Evolutionary conservation across 352 stramenopile genomes (phyloP).

Genomic region (Thalassiosira sp.): DNA sequence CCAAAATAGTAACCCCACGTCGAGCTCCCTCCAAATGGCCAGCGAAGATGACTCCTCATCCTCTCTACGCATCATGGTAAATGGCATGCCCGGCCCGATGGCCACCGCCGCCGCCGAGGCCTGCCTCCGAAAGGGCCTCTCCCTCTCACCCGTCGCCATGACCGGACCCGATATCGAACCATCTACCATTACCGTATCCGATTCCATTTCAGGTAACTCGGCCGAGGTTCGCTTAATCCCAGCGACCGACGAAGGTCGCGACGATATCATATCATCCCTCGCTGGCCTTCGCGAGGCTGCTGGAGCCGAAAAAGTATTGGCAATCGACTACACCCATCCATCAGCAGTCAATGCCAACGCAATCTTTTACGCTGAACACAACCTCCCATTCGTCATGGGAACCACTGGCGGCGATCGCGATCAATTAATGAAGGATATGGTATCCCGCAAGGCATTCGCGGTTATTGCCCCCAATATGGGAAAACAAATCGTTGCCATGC

Average conservation of each 20-base stretch:
- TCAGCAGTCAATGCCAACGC: constrained; percentile 85
- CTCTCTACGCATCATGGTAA: constrained; percentile 77
- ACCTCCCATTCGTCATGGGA: constrained; percentile 89
- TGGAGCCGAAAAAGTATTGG: constrained; percentile 71
- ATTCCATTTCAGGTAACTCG: constrained; percentile 59
- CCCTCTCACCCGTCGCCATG: constrained; percentile 75
- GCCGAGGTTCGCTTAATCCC: constrained; percentile 74
- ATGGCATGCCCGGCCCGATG: constrained; percentile 84
- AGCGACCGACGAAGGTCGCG: constrained; percentile 42
- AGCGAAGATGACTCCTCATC: constrained; percentile 21
- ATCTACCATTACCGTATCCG: constrained; percentile 65
- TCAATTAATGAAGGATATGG: constrained; percentile 77
- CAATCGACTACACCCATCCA: constrained; percentile 86
- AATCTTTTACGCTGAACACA: constrained; percentile 84
- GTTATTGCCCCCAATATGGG: constrained; percentile 91
- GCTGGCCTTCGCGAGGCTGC: constrained; percentile 49
- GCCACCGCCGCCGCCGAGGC: constrained; percentile 80
- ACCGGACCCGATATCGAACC: constrained; percentile 76
- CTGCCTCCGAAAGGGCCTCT: constrained; percentile 78
- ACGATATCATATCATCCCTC: constrained; percentile 58
- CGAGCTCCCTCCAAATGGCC: neutral
- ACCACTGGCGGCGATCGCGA: constrained; percentile 86
- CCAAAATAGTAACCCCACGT: neutral
- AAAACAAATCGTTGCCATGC: constrained; percentile 90
- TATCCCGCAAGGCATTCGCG: constrained; percentile 77